Percentiles rank a stretch among this genome's conserved stretches.
Evolutionary conservation across 2,329 filamentous ascomycete genomes (phyloP).

Genomic region (Coniochaeta sp.): DNA sequence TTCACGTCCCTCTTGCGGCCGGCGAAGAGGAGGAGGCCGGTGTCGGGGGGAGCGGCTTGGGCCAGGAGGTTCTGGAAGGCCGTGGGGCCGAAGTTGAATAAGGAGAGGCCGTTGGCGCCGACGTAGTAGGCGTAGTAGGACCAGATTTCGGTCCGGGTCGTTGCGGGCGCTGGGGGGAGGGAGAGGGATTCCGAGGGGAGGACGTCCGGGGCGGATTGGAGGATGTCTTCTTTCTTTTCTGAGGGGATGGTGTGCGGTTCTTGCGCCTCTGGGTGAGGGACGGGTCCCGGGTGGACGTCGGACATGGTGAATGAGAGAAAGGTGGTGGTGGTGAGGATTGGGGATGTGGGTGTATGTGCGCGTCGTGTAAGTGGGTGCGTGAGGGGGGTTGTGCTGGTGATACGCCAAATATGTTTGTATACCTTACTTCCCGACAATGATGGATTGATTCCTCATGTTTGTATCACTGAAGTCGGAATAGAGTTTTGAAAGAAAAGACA

Average conservation of each 20-base stretch:
- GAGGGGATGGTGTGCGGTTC: not conserved
- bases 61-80: conserved; percentile 58
- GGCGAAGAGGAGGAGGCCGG: conserved; percentile 45
- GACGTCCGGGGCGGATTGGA: not conserved
- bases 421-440: too few species aligned
- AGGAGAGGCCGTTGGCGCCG: conserved; percentile 55
- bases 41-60: conserved; percentile 50
- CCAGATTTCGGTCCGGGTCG: conserved; percentile 5
- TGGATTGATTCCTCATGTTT: too few species aligned
- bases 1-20: conserved; percentile 53
- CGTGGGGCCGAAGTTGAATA: conserved; percentile 59
- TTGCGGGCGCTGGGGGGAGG: not conserved
- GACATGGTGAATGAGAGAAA: not conserved
- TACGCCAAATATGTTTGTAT: too few species aligned
- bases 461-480: too few species aligned
- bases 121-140: conserved; percentile 47
- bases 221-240: not conserved
- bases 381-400: too few species aligned
- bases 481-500: too few species aligned
- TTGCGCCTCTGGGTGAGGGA: not conserved
- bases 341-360: too few species aligned
- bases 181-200: not conserved
- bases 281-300: not conserved
- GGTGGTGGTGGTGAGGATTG: not conserved
- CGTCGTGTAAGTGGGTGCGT: too few species aligned